Percentiles rank a stretch among this genome's conserved stretches.
Evolutionary conservation across 345 rosid species (phyloP).

Genomic region (Erysimum cheiranthoides): DNA sequence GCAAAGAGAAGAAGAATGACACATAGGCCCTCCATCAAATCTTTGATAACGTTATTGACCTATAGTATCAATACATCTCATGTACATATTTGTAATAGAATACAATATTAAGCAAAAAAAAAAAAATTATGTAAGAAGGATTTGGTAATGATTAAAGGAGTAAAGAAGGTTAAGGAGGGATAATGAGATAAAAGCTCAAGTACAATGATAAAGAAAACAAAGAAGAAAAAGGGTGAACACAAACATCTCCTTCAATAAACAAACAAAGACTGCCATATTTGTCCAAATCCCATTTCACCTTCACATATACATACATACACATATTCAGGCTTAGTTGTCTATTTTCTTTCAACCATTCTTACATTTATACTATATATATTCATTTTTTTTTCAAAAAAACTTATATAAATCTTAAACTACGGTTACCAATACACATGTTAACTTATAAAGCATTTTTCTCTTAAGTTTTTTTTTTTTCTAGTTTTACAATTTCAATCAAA

Average conservation of each 20-base stretch:
- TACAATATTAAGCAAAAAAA: not conserved
- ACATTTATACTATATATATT: not conserved
- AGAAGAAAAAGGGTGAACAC: slow-evolving; percentile 34
- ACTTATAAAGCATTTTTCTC: too few relatives aligned
- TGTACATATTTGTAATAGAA: slow-evolving; percentile 3
- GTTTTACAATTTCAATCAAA: too few relatives aligned
- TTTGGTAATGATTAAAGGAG: slow-evolving; percentile 41
- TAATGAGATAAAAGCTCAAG: slow-evolving; percentile 39
- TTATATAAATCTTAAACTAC: too few relatives aligned
- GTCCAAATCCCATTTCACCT: slow-evolving; percentile 28
- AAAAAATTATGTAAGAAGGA: not conserved
- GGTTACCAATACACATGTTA: too few relatives aligned
- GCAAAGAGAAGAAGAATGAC: slow-evolving; percentile 13
- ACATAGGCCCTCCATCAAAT: not conserved
- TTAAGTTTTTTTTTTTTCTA: too few relatives aligned
- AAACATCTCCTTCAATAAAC: slow-evolving; percentile 34
- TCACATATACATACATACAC: slow-evolving; percentile 12
- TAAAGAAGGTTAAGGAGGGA: not conserved
- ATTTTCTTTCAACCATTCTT: not conserved
- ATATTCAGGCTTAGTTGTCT: not conserved
- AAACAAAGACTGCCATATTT: slow-evolving; percentile 38
- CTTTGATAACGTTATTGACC: not conserved
- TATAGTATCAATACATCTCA: not conserved
- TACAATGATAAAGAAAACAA: slow-evolving; percentile 45
- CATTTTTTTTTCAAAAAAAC: not conserved